Conservation (phyloP, 352 stramenopile genomes). For the Phytophthora tentaculata region DNA sequence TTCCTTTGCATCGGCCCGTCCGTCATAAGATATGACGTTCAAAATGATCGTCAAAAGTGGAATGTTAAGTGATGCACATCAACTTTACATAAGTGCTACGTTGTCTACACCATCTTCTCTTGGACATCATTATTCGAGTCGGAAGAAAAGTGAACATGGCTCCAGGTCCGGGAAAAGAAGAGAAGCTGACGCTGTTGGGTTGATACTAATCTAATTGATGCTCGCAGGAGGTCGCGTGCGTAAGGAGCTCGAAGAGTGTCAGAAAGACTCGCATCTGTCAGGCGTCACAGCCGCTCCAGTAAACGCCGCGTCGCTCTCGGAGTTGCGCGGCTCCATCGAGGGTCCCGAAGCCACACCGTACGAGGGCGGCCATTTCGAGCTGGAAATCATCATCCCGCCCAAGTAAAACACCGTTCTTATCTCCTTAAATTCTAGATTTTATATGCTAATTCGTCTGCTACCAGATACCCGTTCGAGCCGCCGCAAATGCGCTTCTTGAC, state of each 20-base stretch:
- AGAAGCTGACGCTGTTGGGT: background rate
- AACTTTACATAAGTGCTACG: constrained; percentile 5
- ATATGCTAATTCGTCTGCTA: constrained; percentile 7
- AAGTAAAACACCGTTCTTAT: constrained; percentile 57
- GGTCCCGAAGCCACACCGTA: constrained; percentile 87
- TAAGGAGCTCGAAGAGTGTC: constrained; percentile 91
- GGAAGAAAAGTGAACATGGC: constrained; percentile 7
- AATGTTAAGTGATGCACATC: background rate
- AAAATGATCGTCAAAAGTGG: no score
- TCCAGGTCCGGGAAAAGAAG: constrained; percentile 9
- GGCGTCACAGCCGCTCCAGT: constrained; percentile 71
- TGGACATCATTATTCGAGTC: constrained; percentile 10
- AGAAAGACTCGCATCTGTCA: constrained; percentile 82
- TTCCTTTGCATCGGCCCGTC: constrained; percentile 11
- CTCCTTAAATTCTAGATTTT: background rate
- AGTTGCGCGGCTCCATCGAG: constrained; percentile 66
- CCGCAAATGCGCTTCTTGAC: constrained; percentile 94
- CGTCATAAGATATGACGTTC: background rate
- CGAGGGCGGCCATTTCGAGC: constrained; percentile 85
- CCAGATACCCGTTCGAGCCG: constrained; percentile 94
- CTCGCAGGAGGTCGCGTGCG: constrained; percentile 66
- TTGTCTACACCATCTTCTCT: constrained; percentile 9
- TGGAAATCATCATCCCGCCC: constrained; percentile 95
- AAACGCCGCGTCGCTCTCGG: constrained; percentile 32
- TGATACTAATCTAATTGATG: constrained; percentile 6